Evolutionary conservation across 352 stramenopile species (phyloP).

Genomic region (Globisporangium radiosum): DNA sequence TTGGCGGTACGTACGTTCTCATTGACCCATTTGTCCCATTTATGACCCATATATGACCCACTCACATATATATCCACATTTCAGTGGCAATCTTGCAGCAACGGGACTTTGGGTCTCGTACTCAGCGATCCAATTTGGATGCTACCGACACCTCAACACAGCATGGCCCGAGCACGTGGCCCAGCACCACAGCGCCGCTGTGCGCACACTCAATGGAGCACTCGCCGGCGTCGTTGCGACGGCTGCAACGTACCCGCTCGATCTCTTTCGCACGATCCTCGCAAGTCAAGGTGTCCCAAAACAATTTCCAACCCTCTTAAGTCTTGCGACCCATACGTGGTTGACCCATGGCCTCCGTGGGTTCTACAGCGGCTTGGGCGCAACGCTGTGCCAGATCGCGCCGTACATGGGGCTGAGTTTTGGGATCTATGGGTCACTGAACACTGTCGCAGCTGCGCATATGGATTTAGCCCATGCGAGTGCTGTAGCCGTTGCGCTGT

Average conservation of each 20-base stretch:
- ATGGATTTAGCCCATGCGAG: constrained; percentile 9
- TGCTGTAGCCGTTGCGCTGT: constrained; percentile 31
- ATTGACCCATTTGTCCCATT: too few species aligned
- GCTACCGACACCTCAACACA: constrained; percentile 42
- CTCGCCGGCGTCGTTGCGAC: constrained; percentile 85
- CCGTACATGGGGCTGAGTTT: constrained; percentile 97
- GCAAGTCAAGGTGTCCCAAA: constrained; percentile 86
- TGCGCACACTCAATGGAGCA: constrained; percentile 81
- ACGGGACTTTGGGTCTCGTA: constrained; percentile 80
- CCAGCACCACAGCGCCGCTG: constrained; percentile 17
- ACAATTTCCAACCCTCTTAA: constrained; percentile 69
- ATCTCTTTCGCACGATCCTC: constrained; percentile 93
- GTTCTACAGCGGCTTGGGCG: constrained; percentile 87
- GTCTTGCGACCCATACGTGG: constrained; percentile 70
- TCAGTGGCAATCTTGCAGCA: constrained; percentile 60
- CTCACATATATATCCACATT: too few species aligned
- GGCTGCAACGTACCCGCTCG: constrained; percentile 90
- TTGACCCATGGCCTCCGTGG: constrained; percentile 61
- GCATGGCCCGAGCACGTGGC: constrained; percentile 25
- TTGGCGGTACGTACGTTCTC: constrained; percentile 35
- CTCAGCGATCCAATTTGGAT: constrained; percentile 70
- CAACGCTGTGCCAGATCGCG: constrained; percentile 89
- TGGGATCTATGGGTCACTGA: constrained; percentile 83
- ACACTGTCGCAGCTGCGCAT: constrained; percentile 22
- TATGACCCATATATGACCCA: too few species aligned